Evolutionary conservation across 2,329 filamentous ascomycete genomes (phyloP).

Genomic region (Fusarium chlamydosporum): DNA sequence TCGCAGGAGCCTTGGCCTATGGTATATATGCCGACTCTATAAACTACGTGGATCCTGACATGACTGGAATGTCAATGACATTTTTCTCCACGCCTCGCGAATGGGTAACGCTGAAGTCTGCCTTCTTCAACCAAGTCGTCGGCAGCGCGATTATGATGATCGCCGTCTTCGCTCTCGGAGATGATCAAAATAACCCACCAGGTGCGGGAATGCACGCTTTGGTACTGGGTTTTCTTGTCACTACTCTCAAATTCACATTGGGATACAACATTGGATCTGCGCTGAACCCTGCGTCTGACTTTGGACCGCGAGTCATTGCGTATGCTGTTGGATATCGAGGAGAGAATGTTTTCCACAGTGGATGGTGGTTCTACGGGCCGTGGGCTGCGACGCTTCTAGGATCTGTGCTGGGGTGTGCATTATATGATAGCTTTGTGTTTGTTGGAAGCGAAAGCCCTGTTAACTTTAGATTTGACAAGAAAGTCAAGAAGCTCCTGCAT

Average conservation of each 20-base stretch:
- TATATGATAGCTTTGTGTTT: slow-evolving; percentile 38
- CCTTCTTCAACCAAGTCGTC: slow-evolving; percentile 56
- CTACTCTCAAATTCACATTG: slow-evolving; percentile 55
- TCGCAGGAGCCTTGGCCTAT: slow-evolving; percentile 24
- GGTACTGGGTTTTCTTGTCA: slow-evolving; percentile 55
- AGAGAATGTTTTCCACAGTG: slow-evolving; percentile 49
- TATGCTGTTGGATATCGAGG: slow-evolving; percentile 52
- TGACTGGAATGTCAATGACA: slow-evolving; percentile 50
- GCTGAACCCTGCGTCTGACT: slow-evolving; percentile 57
- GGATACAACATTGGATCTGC: slow-evolving; percentile 57
- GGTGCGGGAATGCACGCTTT: slow-evolving; percentile 57
- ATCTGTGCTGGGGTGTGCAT: slow-evolving; percentile 17
- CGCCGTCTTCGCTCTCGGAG: slow-evolving; percentile 55
- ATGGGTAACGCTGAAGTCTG: slow-evolving; percentile 47
- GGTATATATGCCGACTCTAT: slow-evolving; percentile 33
- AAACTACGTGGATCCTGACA: slow-evolving; percentile 50
- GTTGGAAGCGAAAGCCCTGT: slow-evolving; percentile 38
- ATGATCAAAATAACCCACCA: slow-evolving; percentile 57
- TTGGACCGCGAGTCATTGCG: slow-evolving; percentile 54
- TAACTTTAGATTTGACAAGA: slow-evolving; percentile 13
- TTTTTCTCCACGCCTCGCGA: slow-evolving; percentile 54
- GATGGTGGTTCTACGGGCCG: slow-evolving; percentile 50
- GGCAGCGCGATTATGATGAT: slow-evolving; percentile 56
- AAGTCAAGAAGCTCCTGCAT: background rate
- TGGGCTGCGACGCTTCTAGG: slow-evolving; percentile 35